Evolutionary conservation across 306 rosid genomes (phyloP).

Genomic region (Vigna mungo): DNA sequence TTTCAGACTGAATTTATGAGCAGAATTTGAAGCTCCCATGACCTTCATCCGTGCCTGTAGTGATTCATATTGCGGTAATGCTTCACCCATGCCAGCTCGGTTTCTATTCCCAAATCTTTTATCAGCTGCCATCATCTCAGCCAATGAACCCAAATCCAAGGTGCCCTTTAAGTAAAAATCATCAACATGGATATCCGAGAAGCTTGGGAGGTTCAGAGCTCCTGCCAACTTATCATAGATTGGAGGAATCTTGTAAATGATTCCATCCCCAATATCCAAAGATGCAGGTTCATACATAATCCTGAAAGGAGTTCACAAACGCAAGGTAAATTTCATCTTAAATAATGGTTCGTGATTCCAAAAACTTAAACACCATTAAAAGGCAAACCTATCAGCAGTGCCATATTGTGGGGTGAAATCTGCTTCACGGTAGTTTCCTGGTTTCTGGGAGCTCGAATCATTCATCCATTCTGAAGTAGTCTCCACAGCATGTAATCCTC

Average conservation of each 20-base stretch:
- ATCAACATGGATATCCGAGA: constrained; percentile 82
- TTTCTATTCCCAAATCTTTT: constrained; percentile 68
- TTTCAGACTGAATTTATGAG: constrained; percentile 78
- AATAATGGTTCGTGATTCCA: constrained; percentile 14
- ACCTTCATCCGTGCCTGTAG: constrained; percentile 85
- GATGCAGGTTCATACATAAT: constrained; percentile 81
- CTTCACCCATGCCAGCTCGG: constrained; percentile 86
- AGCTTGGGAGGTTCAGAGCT: constrained; percentile 78
- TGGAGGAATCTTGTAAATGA: constrained; percentile 88
- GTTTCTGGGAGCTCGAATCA: constrained; percentile 62
- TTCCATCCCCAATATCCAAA: constrained; percentile 90
- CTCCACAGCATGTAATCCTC: constrained; percentile 67
- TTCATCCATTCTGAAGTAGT: constrained; percentile 70
- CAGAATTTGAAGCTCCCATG: constrained; percentile 63
- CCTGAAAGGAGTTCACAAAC: constrained; percentile 58
- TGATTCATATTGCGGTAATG: constrained; percentile 72
- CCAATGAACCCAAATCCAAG: constrained; percentile 95
- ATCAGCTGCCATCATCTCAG: constrained; percentile 87
- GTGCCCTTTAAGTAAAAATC: constrained; percentile 90
- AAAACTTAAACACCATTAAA: constrained; percentile 23
- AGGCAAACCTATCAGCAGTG: constrained; percentile 66
- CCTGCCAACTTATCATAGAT: constrained; percentile 81
- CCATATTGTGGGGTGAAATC: constrained; percentile 52
- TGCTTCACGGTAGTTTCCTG: constrained; percentile 62
- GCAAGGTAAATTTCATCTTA: constrained; percentile 4